Percentiles rank a stretch among this genome's conserved stretches.
Evolutionary conservation across 331 rosid genomes (phyloP).

Genomic region (Malus hybrid): DNA sequence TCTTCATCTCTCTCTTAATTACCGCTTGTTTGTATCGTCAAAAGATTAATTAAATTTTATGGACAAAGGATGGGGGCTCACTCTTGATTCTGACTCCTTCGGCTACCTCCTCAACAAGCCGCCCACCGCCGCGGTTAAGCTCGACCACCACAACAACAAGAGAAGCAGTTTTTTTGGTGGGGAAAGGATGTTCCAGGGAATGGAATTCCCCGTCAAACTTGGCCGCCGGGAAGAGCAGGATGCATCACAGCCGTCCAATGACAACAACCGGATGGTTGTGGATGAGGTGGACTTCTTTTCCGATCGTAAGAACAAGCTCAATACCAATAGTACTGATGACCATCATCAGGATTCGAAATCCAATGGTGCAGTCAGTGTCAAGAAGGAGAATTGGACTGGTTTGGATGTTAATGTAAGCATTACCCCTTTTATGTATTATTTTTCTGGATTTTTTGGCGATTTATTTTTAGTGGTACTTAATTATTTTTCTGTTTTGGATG

Average conservation of each 20-base stretch:
- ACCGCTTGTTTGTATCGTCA: background rate
- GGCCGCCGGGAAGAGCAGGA: slow-evolving; percentile 18
- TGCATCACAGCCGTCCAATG: slow-evolving; percentile 9
- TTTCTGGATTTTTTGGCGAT: background rate
- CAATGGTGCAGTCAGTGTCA: slow-evolving; percentile 10
- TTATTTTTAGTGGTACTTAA: background rate
- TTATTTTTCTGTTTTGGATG: background rate
- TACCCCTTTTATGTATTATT: background rate
- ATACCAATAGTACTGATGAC: background rate
- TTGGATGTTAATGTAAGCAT: slow-evolving; percentile 47
- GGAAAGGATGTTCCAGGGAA: slow-evolving; percentile 38
- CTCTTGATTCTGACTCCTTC: slow-evolving; percentile 51
- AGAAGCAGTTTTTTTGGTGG: background rate
- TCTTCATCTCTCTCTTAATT: background rate
- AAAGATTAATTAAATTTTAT: slow-evolving; percentile 15
- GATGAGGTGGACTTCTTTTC: slow-evolving; percentile 83
- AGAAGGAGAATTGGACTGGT: slow-evolving; percentile 44
- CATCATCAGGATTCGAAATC: slow-evolving; percentile 25
- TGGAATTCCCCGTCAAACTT: slow-evolving; percentile 54
- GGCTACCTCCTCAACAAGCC: slow-evolving; percentile 40
- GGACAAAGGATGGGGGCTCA: slow-evolving; percentile 90
- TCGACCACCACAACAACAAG: background rate
- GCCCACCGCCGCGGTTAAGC: background rate
- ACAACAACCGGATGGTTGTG: slow-evolving; percentile 12
- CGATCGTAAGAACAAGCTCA: slow-evolving; percentile 22